Conservation (phyloP, 2,329 filamentous ascomycete species). For the Neonectria neomacrospora region DNA sequence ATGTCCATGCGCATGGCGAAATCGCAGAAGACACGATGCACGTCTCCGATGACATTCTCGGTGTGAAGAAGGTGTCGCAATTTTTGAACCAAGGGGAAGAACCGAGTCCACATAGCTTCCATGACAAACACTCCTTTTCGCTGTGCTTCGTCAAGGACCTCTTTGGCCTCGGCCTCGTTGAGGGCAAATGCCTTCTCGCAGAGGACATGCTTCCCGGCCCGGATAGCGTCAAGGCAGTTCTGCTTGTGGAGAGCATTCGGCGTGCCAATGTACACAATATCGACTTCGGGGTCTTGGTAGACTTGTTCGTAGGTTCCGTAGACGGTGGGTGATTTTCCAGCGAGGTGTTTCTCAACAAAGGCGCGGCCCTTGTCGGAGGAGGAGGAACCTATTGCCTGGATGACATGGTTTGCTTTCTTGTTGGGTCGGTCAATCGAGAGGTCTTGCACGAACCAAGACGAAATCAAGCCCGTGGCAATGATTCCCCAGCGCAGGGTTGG, state of each 20-base stretch:
- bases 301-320: conserved; percentile 54
- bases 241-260: conserved; percentile 56
- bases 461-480: conserved; percentile 19
- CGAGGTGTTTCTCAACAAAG: conserved; percentile 51
- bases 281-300: conserved; percentile 53
- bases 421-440: conserved; percentile 50
- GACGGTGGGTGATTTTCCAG: conserved; percentile 43
- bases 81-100: conserved; percentile 50
- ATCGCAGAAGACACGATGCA: conserved; percentile 53
- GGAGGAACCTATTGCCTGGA: conserved; percentile 56
- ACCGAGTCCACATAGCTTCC: conserved; percentile 60
- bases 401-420: conserved; percentile 52
- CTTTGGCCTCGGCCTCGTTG: conserved; percentile 51
- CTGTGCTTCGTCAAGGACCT: conserved; percentile 52
- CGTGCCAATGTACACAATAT: conserved; percentile 57
- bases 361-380: conserved; percentile 49
- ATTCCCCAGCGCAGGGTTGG: conserved; percentile 23
- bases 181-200: conserved; percentile 58
- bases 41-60: conserved; percentile 52
- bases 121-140: conserved; percentile 54
- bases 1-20: conserved; percentile 52
- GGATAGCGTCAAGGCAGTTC: conserved; percentile 55
- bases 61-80: conserved; percentile 51
- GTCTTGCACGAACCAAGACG: conserved; percentile 53
- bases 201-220: conserved; percentile 54